Evolutionary conservation across 2,329 filamentous ascomycete species (phyloP), one percentile per base, ranked within the genome.

Genomic region (Escovopsis sp.): DNA sequence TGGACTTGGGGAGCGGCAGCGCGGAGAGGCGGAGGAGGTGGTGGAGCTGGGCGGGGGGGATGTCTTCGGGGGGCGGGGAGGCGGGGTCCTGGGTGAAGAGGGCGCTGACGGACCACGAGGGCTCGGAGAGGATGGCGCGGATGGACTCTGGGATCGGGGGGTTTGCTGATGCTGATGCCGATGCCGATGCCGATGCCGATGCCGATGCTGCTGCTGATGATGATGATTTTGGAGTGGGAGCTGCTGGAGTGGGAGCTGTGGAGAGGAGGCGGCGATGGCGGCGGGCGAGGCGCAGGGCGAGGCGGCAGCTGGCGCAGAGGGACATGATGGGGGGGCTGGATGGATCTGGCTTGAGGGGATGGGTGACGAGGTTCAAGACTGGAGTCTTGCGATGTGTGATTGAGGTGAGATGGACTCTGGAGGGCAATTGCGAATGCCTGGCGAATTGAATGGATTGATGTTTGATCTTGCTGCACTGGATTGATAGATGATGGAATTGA

Each of bases 1-100:
- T 49, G 2, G 68, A 68, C 14, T 68, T 62, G 0, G 89, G 87
- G 1, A 71, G 71, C 0, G 89, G 87, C 0, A 98, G 79, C 12
- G 89, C 88, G 4, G 88, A 94, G 33, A 96, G 79, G 14, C 84
- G 83, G 31, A 95, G 79, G 9, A 96, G 77, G 59, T 95, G 89
- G 51, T 76, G 77, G 0, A 96, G 72, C 57, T 86, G 79, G 36
- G 74, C 57, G 1, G 76, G 65, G 0, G 81, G 78, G 47, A 93
- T 71, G 43, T 60, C 59, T 39, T 67, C 55, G 52, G 51, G 14
- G 36, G 58, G 31, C 33, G 44, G 24, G 16, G 36, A 40, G 25
- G 39, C 29, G 31, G 48, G 35, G 42, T 58, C 43, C 14, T 55
- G 46, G 45, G 57, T 33, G 11, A 91, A 68, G 5, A 94, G 76